Evolutionary conservation across 176 grass and related monocot genomes (phyloP).

Genomic region (Pontederia crassipes): DNA sequence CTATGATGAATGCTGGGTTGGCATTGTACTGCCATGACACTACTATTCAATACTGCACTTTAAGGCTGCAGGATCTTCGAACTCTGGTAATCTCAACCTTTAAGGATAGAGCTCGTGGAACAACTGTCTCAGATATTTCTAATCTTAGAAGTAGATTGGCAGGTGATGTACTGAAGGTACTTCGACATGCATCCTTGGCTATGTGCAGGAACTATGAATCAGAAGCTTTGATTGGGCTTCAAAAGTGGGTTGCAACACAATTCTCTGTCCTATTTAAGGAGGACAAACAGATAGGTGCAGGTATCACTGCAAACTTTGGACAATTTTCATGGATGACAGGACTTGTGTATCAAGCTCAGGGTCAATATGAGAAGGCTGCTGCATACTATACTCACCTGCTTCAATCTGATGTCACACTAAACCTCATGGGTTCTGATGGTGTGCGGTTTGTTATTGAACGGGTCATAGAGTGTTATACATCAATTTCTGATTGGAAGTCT

Average conservation of each 20-base stretch:
- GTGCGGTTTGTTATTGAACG: slow-evolving; percentile 87
- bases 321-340: slow-evolving; percentile 88
- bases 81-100: slow-evolving; percentile 51
- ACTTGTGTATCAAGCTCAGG: slow-evolving; percentile 74
- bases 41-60: slow-evolving; percentile 62
- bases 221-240: slow-evolving; percentile 76
- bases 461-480: slow-evolving; percentile 85
- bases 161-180: slow-evolving; percentile 58
- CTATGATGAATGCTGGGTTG: slow-evolving; percentile 91
- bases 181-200: slow-evolving; percentile 75
- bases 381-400: slow-evolving; percentile 84
- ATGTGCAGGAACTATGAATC: slow-evolving; percentile 77
- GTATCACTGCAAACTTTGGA: slow-evolving; percentile 32
- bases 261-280: slow-evolving; percentile 66
- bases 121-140: slow-evolving; percentile 38
- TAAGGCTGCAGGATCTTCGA: slow-evolving; percentile 59
- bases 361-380: slow-evolving; percentile 87
- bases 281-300: slow-evolving; percentile 30
- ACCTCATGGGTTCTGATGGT: slow-evolving; percentile 77
- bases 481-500: slow-evolving; percentile 91
- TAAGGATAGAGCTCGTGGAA: slow-evolving; percentile 46
- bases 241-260: slow-evolving; percentile 56
- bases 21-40: slow-evolving; percentile 72
- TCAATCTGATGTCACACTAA: slow-evolving; percentile 71
- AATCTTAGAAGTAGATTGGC: slow-evolving; percentile 57